Evolutionary conservation across 371 early-diverging fungal species (phyloP).

Genomic region (Mortierella sp.): DNA sequence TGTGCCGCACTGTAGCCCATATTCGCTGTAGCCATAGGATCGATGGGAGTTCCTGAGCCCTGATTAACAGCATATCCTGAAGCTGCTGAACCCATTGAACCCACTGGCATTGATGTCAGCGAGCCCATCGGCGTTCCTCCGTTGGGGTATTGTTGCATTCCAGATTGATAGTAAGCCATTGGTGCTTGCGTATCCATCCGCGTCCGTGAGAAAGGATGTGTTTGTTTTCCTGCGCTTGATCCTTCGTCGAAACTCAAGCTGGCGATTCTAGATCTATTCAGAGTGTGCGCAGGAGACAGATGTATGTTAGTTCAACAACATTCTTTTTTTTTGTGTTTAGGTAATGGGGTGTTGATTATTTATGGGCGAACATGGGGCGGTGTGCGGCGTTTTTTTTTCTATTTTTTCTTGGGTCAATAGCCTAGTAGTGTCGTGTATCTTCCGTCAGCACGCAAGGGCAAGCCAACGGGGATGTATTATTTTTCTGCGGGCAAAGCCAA

Average conservation of each 20-base stretch:
- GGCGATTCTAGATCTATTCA: neutral
- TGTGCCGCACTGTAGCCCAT: slow-evolving; percentile 16
- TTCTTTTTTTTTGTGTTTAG: neutral
- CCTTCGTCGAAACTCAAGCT: slow-evolving; percentile 13
- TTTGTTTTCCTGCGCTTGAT: slow-evolving; percentile 10
- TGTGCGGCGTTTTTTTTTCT: neutral
- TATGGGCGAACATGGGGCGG: neutral
- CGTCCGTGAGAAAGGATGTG: neutral
- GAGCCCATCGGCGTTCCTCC: slow-evolving; percentile 39
- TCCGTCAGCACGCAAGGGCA: neutral
- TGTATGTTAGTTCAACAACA: neutral
- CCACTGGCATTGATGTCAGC: slow-evolving; percentile 35
- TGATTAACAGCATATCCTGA: slow-evolving; percentile 32
- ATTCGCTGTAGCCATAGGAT: slow-evolving; percentile 15
- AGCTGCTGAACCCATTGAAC: slow-evolving; percentile 34
- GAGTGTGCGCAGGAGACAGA: neutral
- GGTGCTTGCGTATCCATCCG: slow-evolving; percentile 46
- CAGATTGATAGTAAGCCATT: slow-evolving; percentile 43
- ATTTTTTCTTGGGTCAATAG: neutral
- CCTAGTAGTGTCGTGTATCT: slow-evolving; percentile 7
- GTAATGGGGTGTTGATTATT: neutral
- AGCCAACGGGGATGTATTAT: neutral
- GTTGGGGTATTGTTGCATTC: slow-evolving; percentile 39
- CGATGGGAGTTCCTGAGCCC: slow-evolving; percentile 14
- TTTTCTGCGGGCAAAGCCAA: slow-evolving; percentile 6